Base-by-base conservation (phyloP, 169 alveolate species). In the Cryptosporidium meleagridis region DNA sequence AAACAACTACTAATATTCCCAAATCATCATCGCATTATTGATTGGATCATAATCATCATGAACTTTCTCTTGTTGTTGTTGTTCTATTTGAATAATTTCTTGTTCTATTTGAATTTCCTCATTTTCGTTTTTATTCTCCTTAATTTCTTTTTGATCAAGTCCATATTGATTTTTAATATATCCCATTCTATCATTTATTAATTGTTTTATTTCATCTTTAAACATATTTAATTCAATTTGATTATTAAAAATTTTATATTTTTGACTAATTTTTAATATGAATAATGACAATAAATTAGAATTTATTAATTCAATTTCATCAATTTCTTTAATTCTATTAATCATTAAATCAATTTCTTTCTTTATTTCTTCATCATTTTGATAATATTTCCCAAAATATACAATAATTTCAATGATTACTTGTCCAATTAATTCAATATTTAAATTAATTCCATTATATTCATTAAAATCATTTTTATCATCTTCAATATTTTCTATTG, bases 21-120 rank as follows among this genome's bases (percentile, higher is more conserved):
- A 71, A 10, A 71, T 41, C 68, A 53, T 14, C 59, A 51, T 23
- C 51, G 85, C 85, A 6, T 71, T 71, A 12, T n/a, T 45, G 5
- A 71, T 71, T 51, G 85, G 85, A 71, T 71, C 85, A 16, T 45
- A 45, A 2, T 45, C 80, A 26, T 7, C 23, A 26, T 21, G 9
- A 65, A 7, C 26, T 4, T 2, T 65, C 23, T 69, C 55, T n/a
- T n/a, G 18, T 37, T 69, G 37, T 10, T 69, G 33, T n/a, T n/a
- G 18, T 37, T 69, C 58, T 10, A 35, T 0, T 2, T 69, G 18
- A 14, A 35, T 18, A n/a, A n/a, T n/a, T n/a, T n/a, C n/a, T n/a
- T n/a, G 18, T 37, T 69, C 58, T 10, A 35, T 1, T 2, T 69
- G 18, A 14, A 35, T 18, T 18, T 67, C 55, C 14, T 33, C 41